Evolutionary conservation across 2,329 filamentous ascomycete species (phyloP).

Genomic region (Alternaria panax): DNA sequence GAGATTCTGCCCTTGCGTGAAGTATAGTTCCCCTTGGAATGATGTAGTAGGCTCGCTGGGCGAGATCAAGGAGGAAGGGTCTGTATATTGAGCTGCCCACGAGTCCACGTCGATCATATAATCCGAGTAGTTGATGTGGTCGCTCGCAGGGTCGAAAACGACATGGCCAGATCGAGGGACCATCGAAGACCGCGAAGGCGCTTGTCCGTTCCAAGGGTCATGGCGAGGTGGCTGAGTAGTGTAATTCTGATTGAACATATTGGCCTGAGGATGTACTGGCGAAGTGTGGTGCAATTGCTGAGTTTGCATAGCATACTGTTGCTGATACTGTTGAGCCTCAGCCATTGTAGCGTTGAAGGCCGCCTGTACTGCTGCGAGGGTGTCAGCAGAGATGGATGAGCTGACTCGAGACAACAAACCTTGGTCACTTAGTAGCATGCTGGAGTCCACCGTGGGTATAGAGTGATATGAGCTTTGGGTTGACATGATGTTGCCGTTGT

Average conservation of each 20-base stretch:
- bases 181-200: slow-evolving; percentile 36
- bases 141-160: slow-evolving; percentile 43
- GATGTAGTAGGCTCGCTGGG: slow-evolving; percentile 38
- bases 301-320: slow-evolving; percentile 26
- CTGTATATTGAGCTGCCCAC: slow-evolving; percentile 39
- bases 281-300: slow-evolving; percentile 28
- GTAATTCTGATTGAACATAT: slow-evolving; percentile 31
- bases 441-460: slow-evolving; percentile 31
- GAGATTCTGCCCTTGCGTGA: slow-evolving; percentile 23
- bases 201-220: slow-evolving; percentile 44
- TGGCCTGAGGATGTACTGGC: slow-evolving; percentile 26
- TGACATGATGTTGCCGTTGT: slow-evolving; percentile 32
- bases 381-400: slow-evolving; percentile 20
- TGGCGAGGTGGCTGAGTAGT: slow-evolving; percentile 35
- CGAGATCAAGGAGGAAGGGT: slow-evolving; percentile 36
- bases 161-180: slow-evolving; percentile 37
- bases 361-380: slow-evolving; percentile 32
- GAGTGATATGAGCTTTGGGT: slow-evolving; percentile 36
- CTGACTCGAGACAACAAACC: slow-evolving; percentile 20
- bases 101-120: slow-evolving; percentile 31
- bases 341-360: slow-evolving; percentile 32
- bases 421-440: slow-evolving; percentile 34
- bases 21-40: slow-evolving; percentile 34
- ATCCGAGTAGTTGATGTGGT: slow-evolving; percentile 30
- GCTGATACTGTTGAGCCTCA: slow-evolving; percentile 30